phyloP scores from a whole-genome alignment of 2,329 filamentous ascomycete species.

The Calonectria honghensis region DNA sequence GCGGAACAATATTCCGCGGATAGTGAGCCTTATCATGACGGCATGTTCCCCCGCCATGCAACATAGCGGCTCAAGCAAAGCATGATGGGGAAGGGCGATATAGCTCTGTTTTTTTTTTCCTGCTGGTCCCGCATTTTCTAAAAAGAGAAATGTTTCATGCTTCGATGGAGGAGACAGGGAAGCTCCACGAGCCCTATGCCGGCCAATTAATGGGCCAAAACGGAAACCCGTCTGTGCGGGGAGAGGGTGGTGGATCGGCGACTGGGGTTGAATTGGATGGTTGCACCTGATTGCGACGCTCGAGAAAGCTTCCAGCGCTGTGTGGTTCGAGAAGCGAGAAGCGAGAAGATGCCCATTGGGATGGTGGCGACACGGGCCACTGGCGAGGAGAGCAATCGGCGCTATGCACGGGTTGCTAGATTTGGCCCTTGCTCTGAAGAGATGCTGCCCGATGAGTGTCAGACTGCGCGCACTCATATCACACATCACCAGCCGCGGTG shows the following conservation, averaged over 20 bases:
- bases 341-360: too few relatives aligned
- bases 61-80: background rate
- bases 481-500: too few relatives aligned
- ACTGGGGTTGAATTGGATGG: background rate
- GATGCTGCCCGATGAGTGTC: too few relatives aligned
- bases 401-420: too few relatives aligned
- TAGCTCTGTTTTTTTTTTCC: background rate
- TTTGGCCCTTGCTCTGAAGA: too few relatives aligned
- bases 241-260: background rate
- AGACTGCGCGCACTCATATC: too few relatives aligned
- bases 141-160: conserved; percentile 10
- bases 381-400: too few relatives aligned
- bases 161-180: background rate
- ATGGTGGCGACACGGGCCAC: too few relatives aligned
- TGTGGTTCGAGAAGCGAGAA: background rate
- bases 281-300: background rate
- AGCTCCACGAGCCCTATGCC: background rate
- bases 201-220: conserved; percentile 14
- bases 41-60: background rate
- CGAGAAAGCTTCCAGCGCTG: background rate
- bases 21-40: background rate
- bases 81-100: background rate
- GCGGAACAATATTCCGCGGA: conserved; percentile 14
- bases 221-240: conserved; percentile 5
- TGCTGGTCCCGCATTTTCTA: conserved; percentile 6